Evolutionary conservation across 106 monocot genomes (phyloP).

Genomic region (Agapanthus africanus): DNA sequence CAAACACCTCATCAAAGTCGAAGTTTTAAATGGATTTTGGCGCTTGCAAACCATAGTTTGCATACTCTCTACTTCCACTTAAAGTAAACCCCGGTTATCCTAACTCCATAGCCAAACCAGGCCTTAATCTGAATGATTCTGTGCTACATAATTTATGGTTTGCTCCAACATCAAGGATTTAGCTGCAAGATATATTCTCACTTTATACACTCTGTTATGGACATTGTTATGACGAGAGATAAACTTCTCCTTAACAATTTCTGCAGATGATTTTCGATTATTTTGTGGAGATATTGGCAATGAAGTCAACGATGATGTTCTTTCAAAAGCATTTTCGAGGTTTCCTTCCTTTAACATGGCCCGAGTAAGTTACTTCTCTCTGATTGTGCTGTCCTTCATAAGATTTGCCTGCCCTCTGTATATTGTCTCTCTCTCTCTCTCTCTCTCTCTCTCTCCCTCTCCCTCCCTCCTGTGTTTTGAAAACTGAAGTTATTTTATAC

Average conservation of each 20-base stretch:
- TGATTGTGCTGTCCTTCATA: background rate
- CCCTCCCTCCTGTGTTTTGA: no score
- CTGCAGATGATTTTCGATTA: constrained; percentile 84
- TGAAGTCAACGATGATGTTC: constrained; percentile 97
- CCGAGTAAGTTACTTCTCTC: constrained; percentile 52
- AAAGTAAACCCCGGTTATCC: no score
- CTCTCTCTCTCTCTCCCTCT: no score
- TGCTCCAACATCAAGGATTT: background rate
- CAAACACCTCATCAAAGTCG: no score
- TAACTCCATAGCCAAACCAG: no score
- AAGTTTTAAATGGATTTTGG: no score
- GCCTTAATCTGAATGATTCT: background rate
- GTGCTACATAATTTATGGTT: background rate
- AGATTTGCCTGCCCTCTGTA: no score
- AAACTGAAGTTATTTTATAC: background rate
- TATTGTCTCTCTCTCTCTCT: no score
- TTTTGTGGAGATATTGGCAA: constrained; percentile 98
- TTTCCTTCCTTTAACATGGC: constrained; percentile 95
- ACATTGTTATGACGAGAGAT: background rate
- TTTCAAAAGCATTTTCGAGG: constrained; percentile 89
- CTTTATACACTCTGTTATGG: background rate
- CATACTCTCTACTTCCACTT: no score
- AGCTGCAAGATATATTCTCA: no score
- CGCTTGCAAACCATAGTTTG: no score
- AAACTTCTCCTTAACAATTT: constrained; percentile 1